A percentile compares a stretch with the other conserved stretches of the same genome.
These are phyloP conservation scores for Oligophagozyma castellii DNA, from an alignment of 1,139 yeast genomes.

Conservation along the genomic window DNA sequence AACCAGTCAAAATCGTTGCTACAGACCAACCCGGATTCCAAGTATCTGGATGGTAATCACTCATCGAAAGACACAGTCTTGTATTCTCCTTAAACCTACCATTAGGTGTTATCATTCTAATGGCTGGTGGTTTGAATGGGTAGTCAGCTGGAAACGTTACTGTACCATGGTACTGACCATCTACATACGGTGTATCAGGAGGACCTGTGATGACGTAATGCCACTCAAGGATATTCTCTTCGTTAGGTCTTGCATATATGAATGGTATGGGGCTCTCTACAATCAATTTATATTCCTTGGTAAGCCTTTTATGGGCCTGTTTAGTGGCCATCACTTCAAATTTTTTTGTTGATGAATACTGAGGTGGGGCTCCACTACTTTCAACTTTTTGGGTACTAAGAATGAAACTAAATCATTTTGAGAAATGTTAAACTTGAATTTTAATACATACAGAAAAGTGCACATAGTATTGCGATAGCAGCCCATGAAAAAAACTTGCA, in stretches of 20 bases:
- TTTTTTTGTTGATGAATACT: too few species aligned
- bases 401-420: background rate
- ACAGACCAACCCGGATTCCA: slow-evolving; percentile 98
- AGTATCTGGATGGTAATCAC: slow-evolving; percentile 84
- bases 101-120: slow-evolving; percentile 78
- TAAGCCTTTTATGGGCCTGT: slow-evolving; percentile 35
- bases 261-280: slow-evolving; percentile 70
- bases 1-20: slow-evolving; percentile 69
- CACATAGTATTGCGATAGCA: too few species aligned
- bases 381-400: too few species aligned
- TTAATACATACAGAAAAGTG: too few species aligned
- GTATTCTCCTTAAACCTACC: slow-evolving; percentile 68
- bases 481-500: too few species aligned
- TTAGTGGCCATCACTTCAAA: slow-evolving; percentile 41
- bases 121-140: slow-evolving; percentile 88
- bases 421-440: background rate
- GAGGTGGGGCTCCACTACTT: too few species aligned
- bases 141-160: slow-evolving; percentile 74
- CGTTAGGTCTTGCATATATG: slow-evolving; percentile 74
- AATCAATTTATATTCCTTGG: slow-evolving; percentile 67
- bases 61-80: slow-evolving; percentile 73
- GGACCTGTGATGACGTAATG: slow-evolving; percentile 53
- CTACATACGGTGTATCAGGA: slow-evolving; percentile 68
- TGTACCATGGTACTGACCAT: slow-evolving; percentile 85
- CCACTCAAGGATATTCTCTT: slow-evolving; percentile 54